A percentile compares a stretch with the other conserved stretches of the same genome.
phyloP scores from a whole-genome alignment of 106 monocot genomes.

The Apostasia ramifera region DNA sequence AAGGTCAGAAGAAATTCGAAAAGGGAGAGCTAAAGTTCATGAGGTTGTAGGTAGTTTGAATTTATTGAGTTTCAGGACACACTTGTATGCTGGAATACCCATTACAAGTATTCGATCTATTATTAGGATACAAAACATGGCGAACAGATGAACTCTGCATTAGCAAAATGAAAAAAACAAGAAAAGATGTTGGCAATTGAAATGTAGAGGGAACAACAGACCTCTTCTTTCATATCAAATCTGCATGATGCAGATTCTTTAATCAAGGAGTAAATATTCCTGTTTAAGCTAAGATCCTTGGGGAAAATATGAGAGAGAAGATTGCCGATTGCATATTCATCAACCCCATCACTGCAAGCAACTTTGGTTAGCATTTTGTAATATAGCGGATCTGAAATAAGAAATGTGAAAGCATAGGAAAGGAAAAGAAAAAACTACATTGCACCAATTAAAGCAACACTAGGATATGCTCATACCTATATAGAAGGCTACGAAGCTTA shows the following conservation, averaged over 20 bases:
- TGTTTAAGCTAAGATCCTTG: constrained; percentile 25
- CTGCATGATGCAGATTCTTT: constrained; percentile 68
- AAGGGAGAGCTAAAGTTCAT: no score
- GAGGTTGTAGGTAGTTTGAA: no score
- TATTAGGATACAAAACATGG: no score
- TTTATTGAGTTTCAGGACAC: no score
- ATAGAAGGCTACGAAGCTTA: constrained; percentile 79
- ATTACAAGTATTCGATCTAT: no score
- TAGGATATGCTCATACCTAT: constrained; percentile 41
- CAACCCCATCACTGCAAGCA: constrained; percentile 77
- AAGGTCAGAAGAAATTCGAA: no score
- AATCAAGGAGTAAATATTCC: constrained; percentile 57
- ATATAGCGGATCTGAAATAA: not conserved
- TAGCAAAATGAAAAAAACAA: not conserved
- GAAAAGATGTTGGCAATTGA: not conserved
- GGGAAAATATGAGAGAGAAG: constrained; percentile 69
- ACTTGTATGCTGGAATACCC: no score
- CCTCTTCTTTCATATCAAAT: constrained; percentile 99
- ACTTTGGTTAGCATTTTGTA: not conserved
- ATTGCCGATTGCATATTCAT: constrained; percentile 87
- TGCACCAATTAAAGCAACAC: not conserved
- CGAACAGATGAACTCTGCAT: not conserved
- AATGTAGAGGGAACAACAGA: constrained; percentile 15
- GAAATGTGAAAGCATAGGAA: not conserved
- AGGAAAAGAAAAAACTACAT: not conserved